These are phyloP conservation scores for Microthyrium microscopicum DNA, from an alignment of 2,329 filamentous ascomycete genomes.

Conservation along the genomic window DNA sequence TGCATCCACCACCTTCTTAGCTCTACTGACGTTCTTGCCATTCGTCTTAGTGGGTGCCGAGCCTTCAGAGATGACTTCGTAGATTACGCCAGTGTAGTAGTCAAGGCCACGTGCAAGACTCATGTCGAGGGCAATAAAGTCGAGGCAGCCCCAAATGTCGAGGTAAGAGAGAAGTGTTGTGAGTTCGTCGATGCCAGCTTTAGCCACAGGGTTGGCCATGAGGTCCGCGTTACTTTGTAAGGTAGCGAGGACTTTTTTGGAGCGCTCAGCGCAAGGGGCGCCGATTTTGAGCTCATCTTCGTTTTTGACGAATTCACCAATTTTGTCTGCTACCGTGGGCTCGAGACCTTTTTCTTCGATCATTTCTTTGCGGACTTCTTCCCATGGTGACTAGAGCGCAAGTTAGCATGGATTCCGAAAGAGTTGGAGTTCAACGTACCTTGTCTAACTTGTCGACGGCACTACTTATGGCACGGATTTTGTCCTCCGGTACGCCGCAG, in stretches of 20 bases:
- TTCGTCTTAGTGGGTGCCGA: conserved; percentile 40
- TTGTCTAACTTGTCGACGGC: conserved; percentile 96
- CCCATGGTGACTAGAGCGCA: conserved; percentile 45
- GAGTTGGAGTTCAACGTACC: conserved; percentile 21
- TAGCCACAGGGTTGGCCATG: conserved; percentile 54
- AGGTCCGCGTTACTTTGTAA: conserved; percentile 53
- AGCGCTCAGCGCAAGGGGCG: neutral
- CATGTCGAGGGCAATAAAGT: conserved; percentile 74
- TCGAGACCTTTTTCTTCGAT: conserved; percentile 76
- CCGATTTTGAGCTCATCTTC: conserved; percentile 43
- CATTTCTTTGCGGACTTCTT: conserved; percentile 84
- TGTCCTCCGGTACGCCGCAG: conserved; percentile 71
- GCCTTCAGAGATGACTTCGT: conserved; percentile 72
- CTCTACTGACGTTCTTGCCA: conserved; percentile 31
- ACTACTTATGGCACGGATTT: conserved; percentile 77
- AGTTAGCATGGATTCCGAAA: too few relatives aligned
- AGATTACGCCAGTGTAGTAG: conserved; percentile 83
- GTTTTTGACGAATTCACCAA: conserved; percentile 66
- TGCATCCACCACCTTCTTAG: conserved; percentile 25
- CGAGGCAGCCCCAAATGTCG: conserved; percentile 55
- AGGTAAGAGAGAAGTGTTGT: conserved; percentile 66
- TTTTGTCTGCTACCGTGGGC: conserved; percentile 63
- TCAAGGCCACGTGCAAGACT: conserved; percentile 82
- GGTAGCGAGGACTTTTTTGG: conserved; percentile 48
- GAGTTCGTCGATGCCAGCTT: conserved; percentile 69